Base-by-base conservation (phyloP, 2,329 filamentous ascomycete genomes). In the Metarhizium guizhouense region DNA sequence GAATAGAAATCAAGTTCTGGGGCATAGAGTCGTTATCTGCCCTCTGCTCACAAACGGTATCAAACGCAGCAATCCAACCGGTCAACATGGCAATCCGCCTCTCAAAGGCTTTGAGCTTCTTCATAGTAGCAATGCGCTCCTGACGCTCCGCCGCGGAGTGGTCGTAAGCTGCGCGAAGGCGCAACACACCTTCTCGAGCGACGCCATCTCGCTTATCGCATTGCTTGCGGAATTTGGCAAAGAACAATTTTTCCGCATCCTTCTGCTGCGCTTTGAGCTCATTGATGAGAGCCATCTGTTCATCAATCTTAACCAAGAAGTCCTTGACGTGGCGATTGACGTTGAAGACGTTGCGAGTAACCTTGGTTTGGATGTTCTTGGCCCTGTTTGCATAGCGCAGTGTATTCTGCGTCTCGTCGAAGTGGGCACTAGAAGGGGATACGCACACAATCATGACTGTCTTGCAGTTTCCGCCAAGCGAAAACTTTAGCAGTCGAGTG, bases 381-480 rank as follows among this genome's bases (percentile, higher is more conserved):
- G 94, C 94, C 62, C 94, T 83, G 71, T 99, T 97, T 52, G 94
- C 94, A 67, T 99, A 99, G 64, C 95, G 88, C 18, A 99, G 79
- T 0, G 94, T 99, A 71, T 99, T 99, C 66, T 99, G 94, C 0
- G 93, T 96, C 73, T 99, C 94, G 70, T 99, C 94, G 64, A 94
- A 99, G 72, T 99, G 94, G 5, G 89, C 88, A 66, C 94, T 97
- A 1, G 91, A 96, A 1, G 94, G 94, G 63, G 92, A 96, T 54
- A 99, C 90, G 66, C 94, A 99, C 30, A 99, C 94, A 70, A 99
- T 97, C 94, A 99, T 99, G 69, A 99, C 94, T 0, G 94, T 99
- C 73, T 92, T 95, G 79, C 94, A 99, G 71, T 99, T 99, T 3
- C 94, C 94, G 34, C 94, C 94, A 0, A 99, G 82, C 0, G 93